These are phyloP conservation scores for Scheffersomyces parashehatae DNA, from an alignment of 1,139 yeast genomes.

Conservation along the genomic window DNA sequence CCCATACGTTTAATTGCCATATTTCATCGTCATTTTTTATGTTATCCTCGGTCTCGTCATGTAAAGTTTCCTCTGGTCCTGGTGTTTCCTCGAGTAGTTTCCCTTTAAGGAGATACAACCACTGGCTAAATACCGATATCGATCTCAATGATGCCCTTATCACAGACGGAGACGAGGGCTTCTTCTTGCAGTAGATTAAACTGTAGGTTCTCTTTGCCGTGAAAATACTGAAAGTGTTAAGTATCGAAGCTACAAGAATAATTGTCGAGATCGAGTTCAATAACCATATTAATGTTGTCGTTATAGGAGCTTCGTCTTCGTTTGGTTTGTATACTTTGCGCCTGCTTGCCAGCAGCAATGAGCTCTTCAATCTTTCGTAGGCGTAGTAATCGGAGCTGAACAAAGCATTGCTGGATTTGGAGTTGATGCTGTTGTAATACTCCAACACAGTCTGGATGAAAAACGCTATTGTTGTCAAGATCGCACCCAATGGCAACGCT, in stretches of 20 bases:
- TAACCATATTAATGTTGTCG: constrained; percentile 20
- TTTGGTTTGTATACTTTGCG: constrained; percentile 2
- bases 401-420: constrained; percentile 23
- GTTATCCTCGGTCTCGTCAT: constrained; percentile 10
- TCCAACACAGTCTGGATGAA: constrained; percentile 18
- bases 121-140: constrained; percentile 8
- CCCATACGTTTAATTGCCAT: constrained; percentile 53
- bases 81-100: too few relatives aligned
- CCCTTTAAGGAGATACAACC: too few relatives aligned
- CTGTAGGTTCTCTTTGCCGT: constrained; percentile 39
- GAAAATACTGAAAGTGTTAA: constrained; percentile 33
- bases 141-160: constrained; percentile 19
- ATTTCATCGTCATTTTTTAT: constrained; percentile 29
- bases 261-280: constrained; percentile 15
- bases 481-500: constrained; percentile 50
- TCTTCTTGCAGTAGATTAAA: constrained; percentile 33
- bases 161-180: constrained; percentile 42
- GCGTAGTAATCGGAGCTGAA: constrained; percentile 32
- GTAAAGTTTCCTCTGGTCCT: neutral
- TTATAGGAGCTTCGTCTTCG: constrained; percentile 6
- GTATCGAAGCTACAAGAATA: constrained; percentile 21
- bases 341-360: constrained; percentile 7
- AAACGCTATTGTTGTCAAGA: constrained; percentile 22
- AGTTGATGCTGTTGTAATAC: constrained; percentile 21
- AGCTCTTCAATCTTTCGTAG: constrained; percentile 32